These are phyloP conservation scores for Sphaerulina populicola DNA, from an alignment of 2,329 filamentous ascomycete species.

Conservation along the genomic window DNA sequence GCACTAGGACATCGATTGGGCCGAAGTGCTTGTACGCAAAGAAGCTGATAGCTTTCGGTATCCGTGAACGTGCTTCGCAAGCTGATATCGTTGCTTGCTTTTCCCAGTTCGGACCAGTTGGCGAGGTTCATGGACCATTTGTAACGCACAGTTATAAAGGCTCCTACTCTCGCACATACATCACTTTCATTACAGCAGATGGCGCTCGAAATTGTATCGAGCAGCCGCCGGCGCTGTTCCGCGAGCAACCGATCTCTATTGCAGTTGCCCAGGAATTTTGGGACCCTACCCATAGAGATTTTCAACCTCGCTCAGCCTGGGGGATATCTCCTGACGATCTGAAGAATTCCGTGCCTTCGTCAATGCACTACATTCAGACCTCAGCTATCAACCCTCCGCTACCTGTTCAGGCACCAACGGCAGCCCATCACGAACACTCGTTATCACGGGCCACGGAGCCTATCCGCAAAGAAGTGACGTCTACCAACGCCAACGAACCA, in stretches of 20 bases:
- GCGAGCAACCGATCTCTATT: constrained; percentile 5
- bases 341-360: constrained; percentile 1
- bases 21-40: constrained; percentile 14
- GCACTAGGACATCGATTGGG: constrained; percentile 13
- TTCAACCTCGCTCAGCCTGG: not conserved
- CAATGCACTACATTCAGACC: constrained; percentile 7
- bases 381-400: not conserved
- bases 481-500: constrained; percentile 15
- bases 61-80: constrained; percentile 1
- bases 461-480: not conserved
- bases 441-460: not conserved
- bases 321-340: not conserved
- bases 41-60: constrained; percentile 17
- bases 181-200: constrained; percentile 4
- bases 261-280: constrained; percentile 14
- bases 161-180: constrained; percentile 1
- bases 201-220: constrained; percentile 6
- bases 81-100: constrained; percentile 10
- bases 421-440: not conserved
- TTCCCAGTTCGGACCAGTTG: constrained; percentile 12
- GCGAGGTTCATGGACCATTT: not conserved
- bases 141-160: not conserved
- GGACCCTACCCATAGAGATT: constrained; percentile 4
- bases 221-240: not conserved
- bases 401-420: not conserved